Conservation (phyloP, 1,139 yeast genomes). For the Debaryomyces coudertii region DNA sequence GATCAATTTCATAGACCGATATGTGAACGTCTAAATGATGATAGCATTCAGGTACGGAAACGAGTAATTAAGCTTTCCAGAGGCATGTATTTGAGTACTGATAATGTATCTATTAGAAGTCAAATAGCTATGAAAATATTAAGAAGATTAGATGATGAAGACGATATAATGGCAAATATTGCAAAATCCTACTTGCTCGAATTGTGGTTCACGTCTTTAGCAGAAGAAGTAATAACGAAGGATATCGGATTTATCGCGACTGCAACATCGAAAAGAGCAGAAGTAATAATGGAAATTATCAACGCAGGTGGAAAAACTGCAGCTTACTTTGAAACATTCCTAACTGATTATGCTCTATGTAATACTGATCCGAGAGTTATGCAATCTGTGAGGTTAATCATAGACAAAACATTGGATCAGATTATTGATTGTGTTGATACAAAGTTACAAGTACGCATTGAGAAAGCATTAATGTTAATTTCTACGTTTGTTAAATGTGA, state of each 20-base stretch:
- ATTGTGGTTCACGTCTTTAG: constrained; percentile 44
- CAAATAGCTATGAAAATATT: constrained; percentile 55
- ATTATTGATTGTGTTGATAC: constrained; percentile 27
- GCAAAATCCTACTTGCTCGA: constrained; percentile 46
- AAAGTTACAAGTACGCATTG: constrained; percentile 25
- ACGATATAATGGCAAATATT: constrained; percentile 53
- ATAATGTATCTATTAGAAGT: constrained; percentile 37
- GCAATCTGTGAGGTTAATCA: constrained; percentile 22
- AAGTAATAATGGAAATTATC: constrained; percentile 43
- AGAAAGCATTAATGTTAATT: constrained; percentile 48
- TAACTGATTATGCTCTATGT: constrained; percentile 43
- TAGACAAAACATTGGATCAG: constrained; percentile 31
- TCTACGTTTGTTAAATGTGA: constrained; percentile 56
- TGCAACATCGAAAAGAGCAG: constrained; percentile 13
- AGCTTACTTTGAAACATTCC: constrained; percentile 46
- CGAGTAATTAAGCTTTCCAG: constrained; percentile 58
- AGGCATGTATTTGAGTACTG: constrained; percentile 45
- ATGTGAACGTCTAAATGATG: constrained; percentile 55
- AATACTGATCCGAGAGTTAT: constrained; percentile 19
- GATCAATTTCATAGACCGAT: constrained; percentile 54
- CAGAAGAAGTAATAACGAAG: constrained; percentile 4
- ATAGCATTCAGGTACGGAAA: constrained; percentile 66
- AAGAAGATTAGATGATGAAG: constrained; percentile 68
- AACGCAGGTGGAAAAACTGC: constrained; percentile 36
- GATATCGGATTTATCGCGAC: constrained; percentile 9